Percentiles rank a stretch among this genome's conserved stretches.
phyloP scores from a whole-genome alignment of 2,329 filamentous ascomycete genomes.

The Cryphonectria naterciae region DNA sequence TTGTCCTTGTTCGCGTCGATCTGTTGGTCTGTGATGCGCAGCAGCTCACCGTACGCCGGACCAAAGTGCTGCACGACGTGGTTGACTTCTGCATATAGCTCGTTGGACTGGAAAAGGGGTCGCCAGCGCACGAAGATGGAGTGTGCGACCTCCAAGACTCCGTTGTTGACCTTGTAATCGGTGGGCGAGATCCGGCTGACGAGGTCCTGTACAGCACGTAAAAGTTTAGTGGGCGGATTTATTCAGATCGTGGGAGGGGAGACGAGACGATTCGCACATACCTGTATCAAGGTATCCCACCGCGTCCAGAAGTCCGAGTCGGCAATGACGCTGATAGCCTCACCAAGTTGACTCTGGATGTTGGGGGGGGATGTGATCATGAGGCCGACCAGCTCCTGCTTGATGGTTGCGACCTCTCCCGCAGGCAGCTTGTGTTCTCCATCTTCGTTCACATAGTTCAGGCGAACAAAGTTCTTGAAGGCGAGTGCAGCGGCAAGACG shows the following conservation, averaged over 20 bases:
- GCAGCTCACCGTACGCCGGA: constrained; percentile 77
- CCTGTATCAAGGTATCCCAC: constrained; percentile 94
- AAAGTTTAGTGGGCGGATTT: constrained; percentile 3
- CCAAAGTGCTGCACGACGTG: constrained; percentile 90
- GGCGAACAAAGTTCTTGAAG: constrained; percentile 98
- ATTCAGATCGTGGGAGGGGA: no score
- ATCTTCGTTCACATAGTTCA: constrained; percentile 94
- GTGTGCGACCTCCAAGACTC: constrained; percentile 94
- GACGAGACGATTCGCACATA: constrained; percentile 42
- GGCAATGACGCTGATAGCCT: constrained; percentile 95
- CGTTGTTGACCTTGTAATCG: constrained; percentile 85
- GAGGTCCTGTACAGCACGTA: constrained; percentile 65
- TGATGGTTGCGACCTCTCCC: constrained; percentile 87
- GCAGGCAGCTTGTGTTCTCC: constrained; percentile 86
- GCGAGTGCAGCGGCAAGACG: constrained; percentile 86
- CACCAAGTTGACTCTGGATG: constrained; percentile 91
- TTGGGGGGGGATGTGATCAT: constrained; percentile 91
- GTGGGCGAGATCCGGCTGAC: constrained; percentile 82
- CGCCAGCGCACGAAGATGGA: constrained; percentile 98
- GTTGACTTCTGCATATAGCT: constrained; percentile 92
- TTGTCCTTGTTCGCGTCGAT: constrained; percentile 78
- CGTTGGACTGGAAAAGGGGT: constrained; percentile 90
- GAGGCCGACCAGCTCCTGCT: constrained; percentile 90
- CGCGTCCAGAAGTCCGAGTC: constrained; percentile 96
- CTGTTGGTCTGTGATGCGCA: constrained; percentile 71